These are phyloP conservation scores for Alternaria rosae DNA, from an alignment of 2,329 filamentous ascomycete species.

Conservation along the genomic window DNA sequence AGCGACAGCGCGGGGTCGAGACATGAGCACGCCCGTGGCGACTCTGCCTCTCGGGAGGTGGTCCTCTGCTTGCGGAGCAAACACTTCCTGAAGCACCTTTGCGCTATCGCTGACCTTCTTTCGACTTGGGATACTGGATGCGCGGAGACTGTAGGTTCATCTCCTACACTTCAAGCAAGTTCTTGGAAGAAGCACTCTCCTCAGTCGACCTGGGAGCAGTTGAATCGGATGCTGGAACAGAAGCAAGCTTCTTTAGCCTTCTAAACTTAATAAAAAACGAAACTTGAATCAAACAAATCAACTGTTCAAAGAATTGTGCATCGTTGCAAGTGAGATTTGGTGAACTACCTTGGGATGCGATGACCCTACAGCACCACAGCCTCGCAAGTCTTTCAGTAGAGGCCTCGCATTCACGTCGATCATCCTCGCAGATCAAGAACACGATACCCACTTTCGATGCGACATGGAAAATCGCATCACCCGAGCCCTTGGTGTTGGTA, in stretches of 20 bases:
- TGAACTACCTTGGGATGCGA: neutral
- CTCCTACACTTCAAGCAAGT: constrained; percentile 61
- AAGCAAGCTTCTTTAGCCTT: constrained; percentile 53
- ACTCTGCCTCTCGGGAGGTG: constrained; percentile 35
- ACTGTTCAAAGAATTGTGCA: neutral
- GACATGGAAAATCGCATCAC: neutral
- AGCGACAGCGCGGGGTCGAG: constrained; percentile 31
- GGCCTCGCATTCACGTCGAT: neutral
- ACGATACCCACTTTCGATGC: neutral
- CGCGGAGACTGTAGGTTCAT: constrained; percentile 59
- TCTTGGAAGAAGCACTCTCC: constrained; percentile 48
- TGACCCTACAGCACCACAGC: neutral
- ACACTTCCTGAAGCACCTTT: constrained; percentile 40
- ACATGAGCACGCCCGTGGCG: constrained; percentile 44
- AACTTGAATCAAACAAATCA: constrained; percentile 17
- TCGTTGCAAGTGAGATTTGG: neutral
- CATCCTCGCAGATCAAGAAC: neutral
- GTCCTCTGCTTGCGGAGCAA: constrained; percentile 51
- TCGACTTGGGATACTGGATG: constrained; percentile 21
- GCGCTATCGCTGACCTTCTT: constrained; percentile 42
- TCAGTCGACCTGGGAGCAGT: constrained; percentile 42
- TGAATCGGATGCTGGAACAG: constrained; percentile 61
- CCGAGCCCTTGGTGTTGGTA: neutral
- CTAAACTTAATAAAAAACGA: constrained; percentile 51
- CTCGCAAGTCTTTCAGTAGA: no score